phyloP scores from a whole-genome alignment of 2,329 filamentous ascomycete genomes.

The Trichoderma atroviride region DNA sequence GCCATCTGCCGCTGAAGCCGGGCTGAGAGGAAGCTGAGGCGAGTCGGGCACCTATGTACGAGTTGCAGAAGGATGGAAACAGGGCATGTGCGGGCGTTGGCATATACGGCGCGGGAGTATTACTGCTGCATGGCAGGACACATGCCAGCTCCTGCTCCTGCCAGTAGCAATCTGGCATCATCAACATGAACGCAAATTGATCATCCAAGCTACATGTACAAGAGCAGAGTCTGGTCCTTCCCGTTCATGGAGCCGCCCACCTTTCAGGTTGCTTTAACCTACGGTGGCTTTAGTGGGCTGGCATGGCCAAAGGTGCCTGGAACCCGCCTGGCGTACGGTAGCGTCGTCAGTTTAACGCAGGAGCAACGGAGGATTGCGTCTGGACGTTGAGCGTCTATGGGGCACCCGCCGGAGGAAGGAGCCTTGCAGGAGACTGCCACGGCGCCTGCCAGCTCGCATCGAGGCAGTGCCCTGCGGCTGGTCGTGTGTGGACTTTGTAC shows the following conservation, averaged over 20 bases:
- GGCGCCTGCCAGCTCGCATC: conserved; percentile 3
- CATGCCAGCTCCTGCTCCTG: not conserved
- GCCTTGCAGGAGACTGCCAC: conserved; percentile 16
- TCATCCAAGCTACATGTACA: not conserved
- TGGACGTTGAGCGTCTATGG: not conserved
- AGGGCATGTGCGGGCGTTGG: not conserved
- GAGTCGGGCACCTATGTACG: conserved; percentile 3
- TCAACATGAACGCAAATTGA: no score
- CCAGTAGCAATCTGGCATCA: not conserved
- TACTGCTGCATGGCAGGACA: not conserved
- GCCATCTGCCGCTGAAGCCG: conserved; percentile 18
- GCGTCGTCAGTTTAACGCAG: conserved; percentile 10
- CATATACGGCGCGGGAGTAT: not conserved
- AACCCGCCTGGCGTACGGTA: not conserved
- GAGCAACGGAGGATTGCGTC: conserved; percentile 7
- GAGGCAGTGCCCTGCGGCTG: conserved; percentile 4
- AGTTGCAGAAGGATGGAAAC: not conserved
- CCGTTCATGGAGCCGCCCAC: not conserved
- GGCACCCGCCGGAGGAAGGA: conserved; percentile 16
- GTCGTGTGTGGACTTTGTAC: not conserved
- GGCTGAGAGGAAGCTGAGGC: conserved; percentile 1
- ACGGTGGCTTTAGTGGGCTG: not conserved
- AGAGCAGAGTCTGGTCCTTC: not conserved
- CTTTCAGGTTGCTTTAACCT: not conserved
- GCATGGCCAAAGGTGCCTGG: not conserved